Conservation (phyloP, 306 rosid genomes). For the Quillaja saponaria region DNA sequence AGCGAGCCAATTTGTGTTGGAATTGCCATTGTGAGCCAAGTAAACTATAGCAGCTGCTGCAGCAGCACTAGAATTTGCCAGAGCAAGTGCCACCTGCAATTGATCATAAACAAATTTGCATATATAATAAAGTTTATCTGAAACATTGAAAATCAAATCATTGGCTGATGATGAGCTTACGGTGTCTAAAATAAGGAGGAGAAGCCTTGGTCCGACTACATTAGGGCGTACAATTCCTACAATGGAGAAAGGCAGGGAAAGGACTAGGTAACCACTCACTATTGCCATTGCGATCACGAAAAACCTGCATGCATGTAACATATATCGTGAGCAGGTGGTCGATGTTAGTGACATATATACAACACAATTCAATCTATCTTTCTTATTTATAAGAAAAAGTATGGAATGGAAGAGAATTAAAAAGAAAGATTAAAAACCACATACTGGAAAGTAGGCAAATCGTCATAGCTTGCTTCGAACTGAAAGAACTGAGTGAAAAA, state of each 20-base stretch:
- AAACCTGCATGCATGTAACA: constrained; percentile 71
- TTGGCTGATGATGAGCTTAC: no score
- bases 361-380: no score
- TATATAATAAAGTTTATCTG: no score
- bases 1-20: constrained; percentile 79
- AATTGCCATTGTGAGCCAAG: constrained; percentile 80
- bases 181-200: constrained; percentile 73
- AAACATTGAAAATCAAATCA: no score
- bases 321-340: no score
- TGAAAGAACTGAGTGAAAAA: constrained; percentile 93
- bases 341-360: no score
- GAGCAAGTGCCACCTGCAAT: constrained; percentile 66
- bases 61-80: constrained; percentile 61
- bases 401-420: no score
- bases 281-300: constrained; percentile 74
- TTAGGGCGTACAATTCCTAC: constrained; percentile 72
- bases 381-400: no score
- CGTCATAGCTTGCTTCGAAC: constrained; percentile 81
- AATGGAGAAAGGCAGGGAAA: constrained; percentile 76
- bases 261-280: constrained; percentile 78
- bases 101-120: neutral
- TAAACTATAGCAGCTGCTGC: constrained; percentile 79
- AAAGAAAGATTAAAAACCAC: constrained; percentile 18
- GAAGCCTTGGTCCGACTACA: constrained; percentile 61
- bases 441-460: constrained; percentile 72